Percentiles rank a stretch among this genome's conserved stretches.
phyloP scores from a whole-genome alignment of 352 stramenopile species.

The Phytopythium vexans region DNA sequence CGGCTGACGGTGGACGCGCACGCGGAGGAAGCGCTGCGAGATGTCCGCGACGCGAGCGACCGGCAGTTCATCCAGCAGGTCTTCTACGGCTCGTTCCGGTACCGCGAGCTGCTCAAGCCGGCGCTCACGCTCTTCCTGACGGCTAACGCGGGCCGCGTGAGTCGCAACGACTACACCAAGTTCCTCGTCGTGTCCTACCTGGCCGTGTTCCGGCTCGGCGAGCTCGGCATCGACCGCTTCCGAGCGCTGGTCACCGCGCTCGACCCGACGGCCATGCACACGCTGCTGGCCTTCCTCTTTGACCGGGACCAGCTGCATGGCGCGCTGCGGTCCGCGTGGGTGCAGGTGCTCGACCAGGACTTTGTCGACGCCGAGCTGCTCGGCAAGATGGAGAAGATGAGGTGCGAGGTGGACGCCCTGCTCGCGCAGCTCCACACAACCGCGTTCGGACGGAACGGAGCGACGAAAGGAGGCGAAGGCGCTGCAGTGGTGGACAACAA shows the following conservation, averaged over 20 bases:
- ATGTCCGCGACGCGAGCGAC: constrained; percentile 32
- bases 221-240: constrained; percentile 77
- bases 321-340: constrained; percentile 78
- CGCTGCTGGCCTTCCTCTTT: constrained; percentile 86
- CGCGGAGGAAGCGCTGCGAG: constrained; percentile 54
- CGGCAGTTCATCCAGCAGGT: constrained; percentile 83
- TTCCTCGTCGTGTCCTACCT: constrained; percentile 91
- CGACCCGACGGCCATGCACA: constrained; percentile 84
- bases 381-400: constrained; percentile 47
- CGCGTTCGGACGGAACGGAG: constrained; percentile 40
- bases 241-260: constrained; percentile 47
- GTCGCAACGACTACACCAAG: constrained; percentile 86
- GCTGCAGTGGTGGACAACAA: constrained; percentile 18
- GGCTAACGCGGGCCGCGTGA: constrained; percentile 28
- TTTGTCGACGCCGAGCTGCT: constrained; percentile 84
- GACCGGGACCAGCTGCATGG: constrained; percentile 61
- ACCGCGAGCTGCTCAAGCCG: constrained; percentile 78
- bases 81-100: constrained; percentile 89
- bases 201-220: constrained; percentile 86
- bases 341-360: constrained; percentile 72
- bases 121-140: constrained; percentile 84
- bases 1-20: constrained; percentile 77
- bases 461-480: neutral
- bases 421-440: constrained; percentile 62
- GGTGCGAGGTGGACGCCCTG: constrained; percentile 28